phyloP scores from a whole-genome alignment of 2,329 filamentous ascomycete species.

The Cercospora berteroae region DNA sequence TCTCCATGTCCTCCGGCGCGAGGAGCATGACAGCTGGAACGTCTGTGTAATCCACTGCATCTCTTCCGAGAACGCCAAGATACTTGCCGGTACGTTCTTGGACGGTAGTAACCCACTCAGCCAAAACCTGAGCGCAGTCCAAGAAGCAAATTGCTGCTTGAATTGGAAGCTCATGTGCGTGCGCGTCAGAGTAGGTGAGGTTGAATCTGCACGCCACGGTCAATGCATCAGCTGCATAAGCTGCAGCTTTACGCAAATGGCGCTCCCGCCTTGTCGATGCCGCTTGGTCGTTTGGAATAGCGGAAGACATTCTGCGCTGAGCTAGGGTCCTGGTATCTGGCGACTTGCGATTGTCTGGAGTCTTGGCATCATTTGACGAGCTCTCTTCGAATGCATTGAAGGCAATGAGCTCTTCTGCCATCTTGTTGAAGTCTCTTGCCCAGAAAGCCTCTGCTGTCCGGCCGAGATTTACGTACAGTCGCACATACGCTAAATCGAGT shows the following conservation, averaged over 20 bases:
- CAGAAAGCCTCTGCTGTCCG: conserved; percentile 90
- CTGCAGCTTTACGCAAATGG: conserved; percentile 89
- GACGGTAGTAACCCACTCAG: conserved; percentile 89
- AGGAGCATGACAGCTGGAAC: conserved; percentile 86
- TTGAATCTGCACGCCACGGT: conserved; percentile 84
- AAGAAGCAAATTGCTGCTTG: conserved; percentile 91
- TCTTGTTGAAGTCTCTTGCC: conserved; percentile 87
- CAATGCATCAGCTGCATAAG: conserved; percentile 88
- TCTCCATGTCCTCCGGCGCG: conserved; percentile 85
- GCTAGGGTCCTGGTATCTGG: conserved; percentile 21
- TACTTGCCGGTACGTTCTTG: conserved; percentile 93
- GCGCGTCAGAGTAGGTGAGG: conserved; percentile 79
- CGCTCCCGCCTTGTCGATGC: conserved; percentile 71
- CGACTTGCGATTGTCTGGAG: conserved; percentile 10
- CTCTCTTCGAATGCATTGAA: conserved; percentile 59
- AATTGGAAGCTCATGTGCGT: conserved; percentile 79
- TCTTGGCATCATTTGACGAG: conserved; percentile 8
- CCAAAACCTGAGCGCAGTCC: conserved; percentile 89
- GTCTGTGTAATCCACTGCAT: conserved; percentile 73
- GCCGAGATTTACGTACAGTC: conserved; percentile 89
- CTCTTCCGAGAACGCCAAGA: conserved; percentile 79
- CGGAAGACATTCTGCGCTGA: conserved; percentile 35
- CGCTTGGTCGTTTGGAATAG: conserved; percentile 22
- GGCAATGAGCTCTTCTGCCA: conserved; percentile 80
- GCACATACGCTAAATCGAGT: conserved; percentile 85